A percentile compares a stretch with the other conserved stretches of the same genome.
Evolutionary conservation across 2,329 filamentous ascomycete genomes (phyloP).

Genomic region (Botrytis fragariae): DNA sequence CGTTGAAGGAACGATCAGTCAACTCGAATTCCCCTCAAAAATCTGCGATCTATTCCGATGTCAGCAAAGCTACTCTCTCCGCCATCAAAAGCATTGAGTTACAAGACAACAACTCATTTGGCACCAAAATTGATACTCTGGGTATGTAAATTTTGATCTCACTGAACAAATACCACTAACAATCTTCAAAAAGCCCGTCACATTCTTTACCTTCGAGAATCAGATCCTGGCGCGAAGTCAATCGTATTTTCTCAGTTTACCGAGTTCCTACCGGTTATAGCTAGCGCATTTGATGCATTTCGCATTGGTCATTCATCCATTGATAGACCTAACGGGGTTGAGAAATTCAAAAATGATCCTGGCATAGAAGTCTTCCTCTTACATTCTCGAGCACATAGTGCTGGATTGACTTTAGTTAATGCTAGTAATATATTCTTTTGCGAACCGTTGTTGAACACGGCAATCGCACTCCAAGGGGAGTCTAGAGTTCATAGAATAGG

Average conservation of each 20-base stretch:
- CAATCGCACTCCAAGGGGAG: constrained; percentile 91
- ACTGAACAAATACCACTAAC: background rate
- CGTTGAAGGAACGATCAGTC: constrained; percentile 31
- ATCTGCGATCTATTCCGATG: constrained; percentile 71
- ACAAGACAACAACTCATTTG: constrained; percentile 64
- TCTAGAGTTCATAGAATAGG: constrained; percentile 94
- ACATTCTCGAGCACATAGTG: constrained; percentile 83
- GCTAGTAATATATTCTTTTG: constrained; percentile 93
- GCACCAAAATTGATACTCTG: constrained; percentile 85
- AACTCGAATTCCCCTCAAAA: constrained; percentile 30
- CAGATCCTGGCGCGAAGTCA: constrained; percentile 83
- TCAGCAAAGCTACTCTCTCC: constrained; percentile 66
- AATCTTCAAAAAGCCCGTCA: constrained; percentile 56
- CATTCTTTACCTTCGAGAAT: constrained; percentile 77
- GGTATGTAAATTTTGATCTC: constrained; percentile 3
- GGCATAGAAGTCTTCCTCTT: constrained; percentile 78
- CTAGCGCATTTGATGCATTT: constrained; percentile 66
- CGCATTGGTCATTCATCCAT: constrained; percentile 73
- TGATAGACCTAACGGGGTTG: constrained; percentile 64
- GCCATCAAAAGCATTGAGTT: constrained; percentile 83
- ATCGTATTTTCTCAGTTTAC: constrained; percentile 93
- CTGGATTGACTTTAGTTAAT: constrained; percentile 86
- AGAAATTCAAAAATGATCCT: constrained; percentile 73
- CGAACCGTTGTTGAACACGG: constrained; percentile 90
- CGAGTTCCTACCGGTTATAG: constrained; percentile 74